A percentile compares a stretch with the other conserved stretches of the same genome.
These are phyloP conservation scores for Phytophthora aleatoria DNA, from an alignment of 352 stramenopile genomes.

Conservation along the genomic window DNA sequence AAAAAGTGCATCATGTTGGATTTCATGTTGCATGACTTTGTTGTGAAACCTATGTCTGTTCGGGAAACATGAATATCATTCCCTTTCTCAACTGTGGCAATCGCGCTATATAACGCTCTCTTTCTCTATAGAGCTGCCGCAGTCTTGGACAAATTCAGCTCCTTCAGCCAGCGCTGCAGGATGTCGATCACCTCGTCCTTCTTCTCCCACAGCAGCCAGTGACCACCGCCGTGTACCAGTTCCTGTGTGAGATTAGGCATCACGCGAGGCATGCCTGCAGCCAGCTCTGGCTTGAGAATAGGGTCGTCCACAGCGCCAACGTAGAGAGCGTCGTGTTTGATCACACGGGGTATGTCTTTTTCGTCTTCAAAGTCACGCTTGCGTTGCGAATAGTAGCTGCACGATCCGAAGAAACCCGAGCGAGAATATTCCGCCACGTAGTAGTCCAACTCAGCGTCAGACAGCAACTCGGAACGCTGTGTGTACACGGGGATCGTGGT, in stretches of 20 bases:
- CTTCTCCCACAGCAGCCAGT: slow-evolving; percentile 67
- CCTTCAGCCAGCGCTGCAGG: slow-evolving; percentile 38
- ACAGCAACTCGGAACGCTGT: slow-evolving; percentile 44
- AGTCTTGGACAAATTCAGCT: slow-evolving; percentile 16
- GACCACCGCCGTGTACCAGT: slow-evolving; percentile 49
- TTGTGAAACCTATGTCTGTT: no score
- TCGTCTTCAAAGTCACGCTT: slow-evolving; percentile 63
- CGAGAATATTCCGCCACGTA: slow-evolving; percentile 56
- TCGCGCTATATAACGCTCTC: neutral
- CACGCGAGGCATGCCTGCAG: slow-evolving; percentile 48
- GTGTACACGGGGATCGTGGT: slow-evolving; percentile 39
- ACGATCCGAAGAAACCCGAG: slow-evolving; percentile 57
- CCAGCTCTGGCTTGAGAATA: slow-evolving; percentile 57
- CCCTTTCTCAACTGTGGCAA: no score
- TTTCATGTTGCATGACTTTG: no score
- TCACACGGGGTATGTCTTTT: slow-evolving; percentile 34
- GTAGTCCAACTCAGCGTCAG: slow-evolving; percentile 53
- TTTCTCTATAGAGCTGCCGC: slow-evolving; percentile 14
- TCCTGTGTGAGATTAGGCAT: slow-evolving; percentile 57
- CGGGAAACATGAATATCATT: no score
- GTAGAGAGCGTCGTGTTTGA: slow-evolving; percentile 58
- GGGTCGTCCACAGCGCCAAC: slow-evolving; percentile 62
- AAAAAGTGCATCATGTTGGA: no score
- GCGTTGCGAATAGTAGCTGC: slow-evolving; percentile 56
- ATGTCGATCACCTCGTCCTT: slow-evolving; percentile 46